Conservation (phyloP, 2,329 filamentous ascomycete genomes). For the Thyridium curvatum region DNA sequence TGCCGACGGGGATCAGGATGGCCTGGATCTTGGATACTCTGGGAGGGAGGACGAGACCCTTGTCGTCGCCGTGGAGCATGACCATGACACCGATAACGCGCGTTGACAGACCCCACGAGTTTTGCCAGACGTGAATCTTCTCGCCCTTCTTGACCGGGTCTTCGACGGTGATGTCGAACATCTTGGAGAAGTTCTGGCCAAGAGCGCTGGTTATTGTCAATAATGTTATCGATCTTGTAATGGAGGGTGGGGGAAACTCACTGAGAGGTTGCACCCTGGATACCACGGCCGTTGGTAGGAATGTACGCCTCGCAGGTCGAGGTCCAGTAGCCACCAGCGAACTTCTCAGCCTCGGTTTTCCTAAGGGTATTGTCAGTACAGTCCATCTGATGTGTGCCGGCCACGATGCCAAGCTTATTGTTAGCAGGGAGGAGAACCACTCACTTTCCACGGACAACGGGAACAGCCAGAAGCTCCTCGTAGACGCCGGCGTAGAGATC, state of each 20-base stretch:
- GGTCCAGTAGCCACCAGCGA: constrained; percentile 93
- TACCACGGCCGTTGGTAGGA: constrained; percentile 88
- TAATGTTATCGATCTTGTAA: not conserved
- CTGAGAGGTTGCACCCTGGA: constrained; percentile 94
- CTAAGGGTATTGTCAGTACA: constrained; percentile 18
- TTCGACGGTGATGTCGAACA: constrained; percentile 94
- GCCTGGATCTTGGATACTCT: constrained; percentile 81
- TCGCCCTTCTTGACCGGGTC: constrained; percentile 77
- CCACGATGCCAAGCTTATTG: too few species aligned
- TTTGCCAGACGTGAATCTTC: constrained; percentile 90
- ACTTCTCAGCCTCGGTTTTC: constrained; percentile 98
- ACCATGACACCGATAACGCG: constrained; percentile 98
- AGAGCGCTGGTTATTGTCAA: constrained; percentile 33
- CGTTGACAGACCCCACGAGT: constrained; percentile 97
- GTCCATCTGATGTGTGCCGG: too few species aligned
- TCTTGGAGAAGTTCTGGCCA: constrained; percentile 93
- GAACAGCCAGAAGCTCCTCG: constrained; percentile 87
- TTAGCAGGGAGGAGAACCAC: not conserved
- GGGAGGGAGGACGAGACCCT: constrained; percentile 88
- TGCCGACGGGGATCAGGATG: constrained; percentile 84
- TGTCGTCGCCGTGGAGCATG: constrained; percentile 95
- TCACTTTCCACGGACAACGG: constrained; percentile 74
- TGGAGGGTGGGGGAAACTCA: constrained; percentile 28
- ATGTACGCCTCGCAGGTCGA: constrained; percentile 97
- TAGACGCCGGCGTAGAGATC: constrained; percentile 91